Evolutionary conservation across 2,329 filamentous ascomycete genomes (phyloP).

Genomic region (Epichloe brachyelytri): DNA sequence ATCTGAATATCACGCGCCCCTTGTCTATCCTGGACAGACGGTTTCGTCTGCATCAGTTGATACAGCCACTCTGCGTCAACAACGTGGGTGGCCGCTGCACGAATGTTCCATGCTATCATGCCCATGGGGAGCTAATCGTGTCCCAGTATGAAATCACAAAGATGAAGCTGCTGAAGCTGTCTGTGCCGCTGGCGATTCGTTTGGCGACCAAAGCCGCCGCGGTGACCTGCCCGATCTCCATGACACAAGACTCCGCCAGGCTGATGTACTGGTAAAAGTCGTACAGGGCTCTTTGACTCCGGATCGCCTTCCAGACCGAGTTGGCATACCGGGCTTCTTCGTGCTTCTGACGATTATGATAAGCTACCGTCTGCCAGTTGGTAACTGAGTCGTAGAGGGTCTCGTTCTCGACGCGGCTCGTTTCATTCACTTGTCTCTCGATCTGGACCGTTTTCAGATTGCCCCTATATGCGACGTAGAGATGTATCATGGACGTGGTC

Average conservation of each 20-base stretch:
- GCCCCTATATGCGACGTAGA: constrained; percentile 9
- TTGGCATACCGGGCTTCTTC: constrained; percentile 13
- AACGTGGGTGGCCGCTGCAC: constrained; percentile 27
- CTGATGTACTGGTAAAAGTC: constrained; percentile 6
- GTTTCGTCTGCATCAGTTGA: constrained; percentile 42
- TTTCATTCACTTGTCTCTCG: constrained; percentile 7
- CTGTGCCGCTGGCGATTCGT: constrained; percentile 19
- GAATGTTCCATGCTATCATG: constrained; percentile 18
- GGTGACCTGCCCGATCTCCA: constrained; percentile 10
- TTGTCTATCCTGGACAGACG: constrained; percentile 36
- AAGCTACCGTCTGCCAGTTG: constrained; percentile 40
- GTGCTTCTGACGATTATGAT: constrained; percentile 17
- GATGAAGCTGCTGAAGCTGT: constrained; percentile 33
- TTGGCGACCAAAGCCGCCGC: constrained; percentile 3
- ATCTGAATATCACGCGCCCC: constrained; percentile 31
- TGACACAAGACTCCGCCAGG: constrained; percentile 6
- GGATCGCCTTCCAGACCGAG: constrained; percentile 5
- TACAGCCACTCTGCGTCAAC: constrained; percentile 53
- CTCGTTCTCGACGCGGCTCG: constrained; percentile 8
- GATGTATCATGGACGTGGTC: constrained; percentile 7
- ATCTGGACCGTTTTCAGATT: constrained; percentile 6
- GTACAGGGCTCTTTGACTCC: constrained; percentile 5
- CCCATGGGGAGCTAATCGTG: constrained; percentile 24
- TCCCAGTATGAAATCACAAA: constrained; percentile 54
- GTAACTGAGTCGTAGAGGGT: constrained; percentile 11